These are phyloP conservation scores for Coemansia sp. DNA, from an alignment of 192 early-diverging fungal genomes.

Conservation along the genomic window DNA sequence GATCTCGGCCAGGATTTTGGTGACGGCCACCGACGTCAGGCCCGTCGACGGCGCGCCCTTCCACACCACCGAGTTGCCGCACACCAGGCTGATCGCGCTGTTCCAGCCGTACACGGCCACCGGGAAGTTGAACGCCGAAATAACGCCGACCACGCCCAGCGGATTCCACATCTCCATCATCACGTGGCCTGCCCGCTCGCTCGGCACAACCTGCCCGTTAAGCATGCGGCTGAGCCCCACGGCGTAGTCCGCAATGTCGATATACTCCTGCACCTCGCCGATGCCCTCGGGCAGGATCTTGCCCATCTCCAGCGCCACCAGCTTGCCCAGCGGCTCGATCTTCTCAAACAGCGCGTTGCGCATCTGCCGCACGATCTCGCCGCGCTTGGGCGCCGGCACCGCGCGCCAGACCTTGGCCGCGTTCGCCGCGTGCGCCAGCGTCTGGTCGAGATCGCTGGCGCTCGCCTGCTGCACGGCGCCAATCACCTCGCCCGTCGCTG, in stretches of 20 bases:
- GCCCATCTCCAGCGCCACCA: conserved; percentile 93
- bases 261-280: conserved; percentile 96
- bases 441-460: conserved; percentile 60
- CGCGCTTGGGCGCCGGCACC: conserved; percentile 82
- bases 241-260: conserved; percentile 92
- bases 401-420: conserved; percentile 65
- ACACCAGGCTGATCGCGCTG: conserved; percentile 81
- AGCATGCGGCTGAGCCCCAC: conserved; percentile 80
- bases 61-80: conserved; percentile 92
- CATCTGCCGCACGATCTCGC: conserved; percentile 89
- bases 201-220: conserved; percentile 81
- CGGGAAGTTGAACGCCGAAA: conserved; percentile 96
- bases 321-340: conserved; percentile 74
- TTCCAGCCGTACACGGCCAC: conserved; percentile 95
- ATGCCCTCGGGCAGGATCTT: conserved; percentile 92
- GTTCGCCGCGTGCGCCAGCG: conserved; percentile 62
- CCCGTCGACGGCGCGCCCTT: conserved; percentile 79
- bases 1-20: conserved; percentile 80
- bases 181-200: conserved; percentile 86
- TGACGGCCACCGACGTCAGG: conserved; percentile 83
- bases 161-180: conserved; percentile 98
- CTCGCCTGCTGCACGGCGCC: conserved; percentile 71
- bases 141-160: conserved; percentile 86
- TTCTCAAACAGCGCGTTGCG: conserved; percentile 74
- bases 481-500: conserved; percentile 82